A percentile compares a stretch with the other conserved stretches of the same genome.
These are phyloP conservation scores for Colletotrichum filicis DNA, from an alignment of 2,329 filamentous ascomycete genomes.

Conservation along the genomic window DNA sequence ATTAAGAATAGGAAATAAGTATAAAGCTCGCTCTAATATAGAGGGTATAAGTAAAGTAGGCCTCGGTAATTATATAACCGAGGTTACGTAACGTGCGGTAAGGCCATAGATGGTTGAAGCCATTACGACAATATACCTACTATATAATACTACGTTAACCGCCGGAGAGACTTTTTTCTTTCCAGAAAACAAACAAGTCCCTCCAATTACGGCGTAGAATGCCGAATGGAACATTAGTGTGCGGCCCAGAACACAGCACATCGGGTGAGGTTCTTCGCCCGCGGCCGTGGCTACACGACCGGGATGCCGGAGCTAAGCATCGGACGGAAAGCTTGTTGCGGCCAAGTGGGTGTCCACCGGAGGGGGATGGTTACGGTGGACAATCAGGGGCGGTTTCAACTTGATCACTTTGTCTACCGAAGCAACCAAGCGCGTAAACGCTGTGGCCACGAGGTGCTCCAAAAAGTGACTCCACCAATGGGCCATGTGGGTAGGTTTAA, in stretches of 20 bases:
- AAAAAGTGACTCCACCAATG: slow-evolving; percentile 6
- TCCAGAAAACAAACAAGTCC: slow-evolving; percentile 1
- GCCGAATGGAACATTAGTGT: slow-evolving; percentile 10
- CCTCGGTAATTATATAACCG: no score
- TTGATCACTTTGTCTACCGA: not conserved
- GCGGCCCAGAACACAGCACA: not conserved
- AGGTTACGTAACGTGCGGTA: no score
- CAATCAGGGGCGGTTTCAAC: slow-evolving; percentile 26
- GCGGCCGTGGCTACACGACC: not conserved
- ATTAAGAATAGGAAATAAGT: no score
- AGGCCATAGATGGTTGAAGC: no score
- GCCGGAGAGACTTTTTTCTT: not conserved
- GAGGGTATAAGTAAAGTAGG: no score
- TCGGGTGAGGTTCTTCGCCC: not conserved
- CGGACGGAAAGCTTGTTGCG: slow-evolving; percentile 28
- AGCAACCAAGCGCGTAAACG: not conserved
- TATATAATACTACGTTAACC: not conserved
- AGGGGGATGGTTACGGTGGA: not conserved
- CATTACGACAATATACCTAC: slow-evolving; percentile 28
- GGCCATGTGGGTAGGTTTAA: slow-evolving; percentile 15
- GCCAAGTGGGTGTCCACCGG: slow-evolving; percentile 14
- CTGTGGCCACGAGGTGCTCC: not conserved
- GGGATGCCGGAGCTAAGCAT: slow-evolving; percentile 24
- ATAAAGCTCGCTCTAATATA: no score
- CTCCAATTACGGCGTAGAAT: slow-evolving; percentile 21